Evolutionary conservation across 352 stramenopile genomes (phyloP).

Genomic region (Phytopythium mirpurense): DNA sequence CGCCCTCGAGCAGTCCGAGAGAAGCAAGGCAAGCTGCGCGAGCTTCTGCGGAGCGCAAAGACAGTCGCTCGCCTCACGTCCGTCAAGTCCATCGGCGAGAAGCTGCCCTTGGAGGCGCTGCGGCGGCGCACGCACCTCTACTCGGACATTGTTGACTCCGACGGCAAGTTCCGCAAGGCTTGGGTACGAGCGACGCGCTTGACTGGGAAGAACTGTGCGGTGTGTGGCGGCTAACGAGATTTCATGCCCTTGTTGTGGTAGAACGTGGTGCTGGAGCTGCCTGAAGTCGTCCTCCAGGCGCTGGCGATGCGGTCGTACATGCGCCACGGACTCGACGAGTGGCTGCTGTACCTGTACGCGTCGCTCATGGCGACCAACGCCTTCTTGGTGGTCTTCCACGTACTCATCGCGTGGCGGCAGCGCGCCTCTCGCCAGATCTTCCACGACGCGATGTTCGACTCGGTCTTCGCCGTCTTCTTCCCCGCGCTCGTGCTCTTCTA

Average conservation of each 20-base stretch:
- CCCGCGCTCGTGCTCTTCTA: slow-evolving; percentile 24
- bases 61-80: neutral
- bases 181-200: slow-evolving; percentile 11
- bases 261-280: slow-evolving; percentile 25
- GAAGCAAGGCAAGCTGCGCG: neutral
- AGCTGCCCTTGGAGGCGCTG: neutral
- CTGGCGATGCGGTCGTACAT: slow-evolving; percentile 22
- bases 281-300: slow-evolving; percentile 23
- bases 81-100: neutral
- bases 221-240: no score
- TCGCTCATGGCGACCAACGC: slow-evolving; percentile 33
- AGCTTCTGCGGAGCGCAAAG: neutral
- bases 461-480: slow-evolving; percentile 32
- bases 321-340: slow-evolving; percentile 13
- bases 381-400: slow-evolving; percentile 25
- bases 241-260: neutral
- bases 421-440: slow-evolving; percentile 23
- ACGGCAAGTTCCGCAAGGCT: slow-evolving; percentile 22
- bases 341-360: slow-evolving; percentile 27
- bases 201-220: no score
- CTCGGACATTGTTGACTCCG: slow-evolving; percentile 7
- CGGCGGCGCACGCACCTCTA: slow-evolving; percentile 4
- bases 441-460: slow-evolving; percentile 35
- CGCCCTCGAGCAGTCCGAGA: neutral
- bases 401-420: slow-evolving; percentile 28